Conservation (phyloP, 1,284 basidiomycete genomes). For the Marasmius sp. region DNA sequence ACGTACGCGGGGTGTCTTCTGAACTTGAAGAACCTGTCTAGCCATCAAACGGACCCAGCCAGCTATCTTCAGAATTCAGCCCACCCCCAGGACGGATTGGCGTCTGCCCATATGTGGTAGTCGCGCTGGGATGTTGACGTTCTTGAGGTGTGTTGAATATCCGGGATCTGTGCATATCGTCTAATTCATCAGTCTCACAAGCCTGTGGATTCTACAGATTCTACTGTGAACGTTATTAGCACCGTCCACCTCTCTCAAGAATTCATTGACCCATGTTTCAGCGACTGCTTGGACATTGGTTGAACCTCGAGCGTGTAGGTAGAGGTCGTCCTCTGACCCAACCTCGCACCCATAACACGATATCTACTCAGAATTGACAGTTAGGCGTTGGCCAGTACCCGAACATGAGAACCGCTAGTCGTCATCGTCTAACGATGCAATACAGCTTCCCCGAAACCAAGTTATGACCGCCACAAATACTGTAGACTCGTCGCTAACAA, state of each 20-base stretch:
- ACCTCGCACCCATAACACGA: not conserved
- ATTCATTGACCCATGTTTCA: too few species aligned
- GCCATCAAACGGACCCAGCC: conserved; percentile 69
- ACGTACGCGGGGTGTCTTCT: not conserved
- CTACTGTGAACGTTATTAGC: conserved; percentile 23
- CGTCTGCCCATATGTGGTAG: conserved; percentile 69
- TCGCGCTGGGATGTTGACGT: conserved; percentile 53
- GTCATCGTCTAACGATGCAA: too few species aligned
- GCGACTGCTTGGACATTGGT: conserved; percentile 25
- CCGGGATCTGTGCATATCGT: not conserved
- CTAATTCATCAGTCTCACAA: conserved; percentile 2
- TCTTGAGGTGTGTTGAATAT: conserved; percentile 12
- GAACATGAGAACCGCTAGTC: conserved; percentile 25
- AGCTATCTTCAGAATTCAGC: conserved; percentile 52
- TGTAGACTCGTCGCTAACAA: too few species aligned
- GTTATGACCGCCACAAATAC: too few species aligned
- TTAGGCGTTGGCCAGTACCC: conserved; percentile 52
- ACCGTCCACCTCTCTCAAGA: conserved; percentile 36
- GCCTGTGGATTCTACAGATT: conserved; percentile 21
- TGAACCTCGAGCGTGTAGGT: conserved; percentile 32
- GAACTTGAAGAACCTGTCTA: conserved; percentile 24
- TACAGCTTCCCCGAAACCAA: too few species aligned
- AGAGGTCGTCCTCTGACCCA: conserved; percentile 13
- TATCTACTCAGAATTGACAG: conserved; percentile 43
- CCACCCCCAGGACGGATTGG: conserved; percentile 60